Evolutionary conservation across 306 rosid species (phyloP).

Genomic region (Prunus mongolica): DNA sequence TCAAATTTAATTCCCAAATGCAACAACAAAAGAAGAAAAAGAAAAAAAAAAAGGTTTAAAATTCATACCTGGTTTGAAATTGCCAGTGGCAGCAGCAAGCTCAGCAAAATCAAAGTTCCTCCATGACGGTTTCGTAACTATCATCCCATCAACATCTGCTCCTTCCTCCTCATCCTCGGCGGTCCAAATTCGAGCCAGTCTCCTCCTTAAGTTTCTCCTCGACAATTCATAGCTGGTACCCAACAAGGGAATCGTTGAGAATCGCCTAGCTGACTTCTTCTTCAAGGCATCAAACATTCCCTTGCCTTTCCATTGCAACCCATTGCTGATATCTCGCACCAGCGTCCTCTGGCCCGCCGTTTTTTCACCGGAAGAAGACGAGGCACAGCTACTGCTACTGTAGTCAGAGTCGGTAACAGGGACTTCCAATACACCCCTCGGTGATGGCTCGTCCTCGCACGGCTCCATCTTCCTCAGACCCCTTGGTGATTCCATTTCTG

Average conservation of each 20-base stretch:
- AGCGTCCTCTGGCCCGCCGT: neutral
- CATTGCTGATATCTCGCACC: slow-evolving; percentile 8
- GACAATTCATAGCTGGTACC: slow-evolving; percentile 42
- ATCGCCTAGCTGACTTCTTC: slow-evolving; percentile 47
- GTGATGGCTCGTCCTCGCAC: slow-evolving; percentile 50
- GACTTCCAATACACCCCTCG: slow-evolving; percentile 72
- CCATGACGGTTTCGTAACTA: slow-evolving; percentile 68
- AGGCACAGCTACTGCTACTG: slow-evolving; percentile 14
- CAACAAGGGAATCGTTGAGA: slow-evolving; percentile 57
- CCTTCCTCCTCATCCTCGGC: slow-evolving; percentile 34
- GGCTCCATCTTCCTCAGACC: slow-evolving; percentile 8
- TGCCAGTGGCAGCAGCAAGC: slow-evolving; percentile 61
- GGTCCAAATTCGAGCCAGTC: slow-evolving; percentile 56
- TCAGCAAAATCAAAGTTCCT: slow-evolving; percentile 66
- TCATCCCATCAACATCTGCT: slow-evolving; percentile 24
- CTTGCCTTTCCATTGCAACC: slow-evolving; percentile 49
- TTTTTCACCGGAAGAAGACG: slow-evolving; percentile 20
- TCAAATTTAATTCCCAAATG: neutral
- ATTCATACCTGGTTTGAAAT: slow-evolving; percentile 58
- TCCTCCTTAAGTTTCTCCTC: slow-evolving; percentile 45
- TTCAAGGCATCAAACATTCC: slow-evolving; percentile 51
- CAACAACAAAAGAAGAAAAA: neutral
- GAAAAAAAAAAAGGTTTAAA: neutral
- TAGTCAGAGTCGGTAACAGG: slow-evolving; percentile 52
- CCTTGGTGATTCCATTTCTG: slow-evolving; percentile 15